Evolutionary conservation across 2,329 filamentous ascomycete species (phyloP), one percentile per base, ranked within the genome.

Genomic region (Thelonectria blattea): DNA sequence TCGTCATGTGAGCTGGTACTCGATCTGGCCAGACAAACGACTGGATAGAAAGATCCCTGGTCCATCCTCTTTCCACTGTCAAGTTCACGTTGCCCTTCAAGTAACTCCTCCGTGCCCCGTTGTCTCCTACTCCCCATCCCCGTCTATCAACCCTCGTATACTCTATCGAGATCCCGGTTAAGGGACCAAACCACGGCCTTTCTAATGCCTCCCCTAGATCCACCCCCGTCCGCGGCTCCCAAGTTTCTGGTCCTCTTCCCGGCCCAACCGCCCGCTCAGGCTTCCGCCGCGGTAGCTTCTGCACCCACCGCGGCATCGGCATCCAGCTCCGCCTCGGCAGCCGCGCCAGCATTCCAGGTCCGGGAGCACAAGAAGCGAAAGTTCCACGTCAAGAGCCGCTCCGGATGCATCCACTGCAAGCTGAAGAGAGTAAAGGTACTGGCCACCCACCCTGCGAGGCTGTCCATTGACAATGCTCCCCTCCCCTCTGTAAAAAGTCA

Each of bases 361-460:
- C 43, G 32, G 20, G 22, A 37, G 24, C 46, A 43, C 17, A 56
- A 37, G 53, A 43, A 50, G 37, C 45, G 53, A 14, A 24, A 34
- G 37, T 32, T 52, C 11, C 46, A 56, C 37, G 17, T 24, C 46
- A 50, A 34, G 47, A 50, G 52, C 27, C 53, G 37, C 10, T 7
- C 12, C 11, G 47, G 39, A 45, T 56, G 54, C 39, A 1, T 17
- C n/a, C 15, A 32, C 15, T 58, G 45, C 15, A 49, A 47, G 52
- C n/a, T 11, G 10, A 45, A 20, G 15, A 32, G 15, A 39, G 46
- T 60, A 30, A 55, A 55, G 56, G 56, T 52, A 48, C 20, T 45
- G 30, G 27, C 20, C 42, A 47, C 8, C 15, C n/a, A n/a, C n/a
- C n/a, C n/a, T n/a, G n/a, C n/a, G n/a, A 10, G 24, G n/a, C 17